These are phyloP conservation scores for Trypanosoma scelopori DNA, from an alignment of 208 protist species.

Conservation along the genomic window DNA sequence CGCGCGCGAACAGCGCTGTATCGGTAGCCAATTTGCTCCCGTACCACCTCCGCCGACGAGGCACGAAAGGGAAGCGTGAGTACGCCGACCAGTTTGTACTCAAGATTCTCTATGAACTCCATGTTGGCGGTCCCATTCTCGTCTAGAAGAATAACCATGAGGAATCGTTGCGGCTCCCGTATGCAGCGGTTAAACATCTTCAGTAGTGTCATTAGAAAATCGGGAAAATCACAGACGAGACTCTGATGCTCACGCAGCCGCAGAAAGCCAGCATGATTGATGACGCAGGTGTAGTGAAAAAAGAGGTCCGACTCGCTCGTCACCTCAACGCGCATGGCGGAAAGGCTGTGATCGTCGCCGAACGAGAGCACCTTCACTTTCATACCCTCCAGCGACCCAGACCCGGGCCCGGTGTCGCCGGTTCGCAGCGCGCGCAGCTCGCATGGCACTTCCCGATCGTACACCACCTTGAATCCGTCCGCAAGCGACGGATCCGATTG, in stretches of 20 bases:
- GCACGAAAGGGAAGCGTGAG: conserved; percentile 87
- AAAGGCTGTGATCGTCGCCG: conserved; percentile 79
- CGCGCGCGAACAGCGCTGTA: conserved; percentile 90
- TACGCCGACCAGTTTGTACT: conserved; percentile 95
- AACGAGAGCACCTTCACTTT: conserved; percentile 89
- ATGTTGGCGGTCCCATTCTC: conserved; percentile 84
- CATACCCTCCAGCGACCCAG: conserved; percentile 89
- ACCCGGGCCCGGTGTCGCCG: conserved; percentile 60
- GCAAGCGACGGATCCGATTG: conserved; percentile 90
- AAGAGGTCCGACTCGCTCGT: conserved; percentile 93
- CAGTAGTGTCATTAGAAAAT: conserved; percentile 91
- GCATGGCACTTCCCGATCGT: conserved; percentile 92
- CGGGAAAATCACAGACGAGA: conserved; percentile 92
- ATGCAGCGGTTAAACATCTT: conserved; percentile 94
- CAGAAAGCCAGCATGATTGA: conserved; percentile 86
- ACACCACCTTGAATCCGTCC: conserved; percentile 86
- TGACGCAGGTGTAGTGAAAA: conserved; percentile 92
- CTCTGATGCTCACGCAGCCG: conserved; percentile 89
- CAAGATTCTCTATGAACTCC: conserved; percentile 94
- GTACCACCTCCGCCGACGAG: conserved; percentile 84
- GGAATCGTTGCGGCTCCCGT: conserved; percentile 82
- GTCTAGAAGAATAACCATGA: conserved; percentile 83
- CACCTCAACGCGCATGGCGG: conserved; percentile 82
- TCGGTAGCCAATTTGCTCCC: conserved; percentile 91
- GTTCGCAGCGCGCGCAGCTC: conserved; percentile 83